phyloP scores from a whole-genome alignment of 169 alveolate genomes.

The Babesia divergens region DNA sequence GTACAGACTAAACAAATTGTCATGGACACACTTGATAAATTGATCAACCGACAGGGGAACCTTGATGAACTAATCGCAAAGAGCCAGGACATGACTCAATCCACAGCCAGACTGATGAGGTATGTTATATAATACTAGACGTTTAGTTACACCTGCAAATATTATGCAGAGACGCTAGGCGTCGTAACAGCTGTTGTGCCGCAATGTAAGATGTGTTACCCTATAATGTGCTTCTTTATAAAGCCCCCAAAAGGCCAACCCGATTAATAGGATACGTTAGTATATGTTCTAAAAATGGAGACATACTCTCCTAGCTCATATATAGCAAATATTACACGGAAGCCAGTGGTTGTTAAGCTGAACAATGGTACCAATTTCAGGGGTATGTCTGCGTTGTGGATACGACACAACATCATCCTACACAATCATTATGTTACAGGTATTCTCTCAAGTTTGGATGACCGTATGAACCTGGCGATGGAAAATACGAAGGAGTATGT shows the following conservation, averaged over 20 bases:
- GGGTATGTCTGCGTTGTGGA: slow-evolving; percentile 16
- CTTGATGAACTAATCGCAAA: slow-evolving; percentile 68
- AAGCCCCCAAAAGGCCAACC: too few relatives aligned
- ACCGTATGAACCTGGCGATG: slow-evolving; percentile 83
- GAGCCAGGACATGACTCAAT: slow-evolving; percentile 67
- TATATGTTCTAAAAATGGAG: slow-evolving; percentile 28
- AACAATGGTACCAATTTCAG: slow-evolving; percentile 70
- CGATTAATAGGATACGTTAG: background rate
- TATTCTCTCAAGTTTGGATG: slow-evolving; percentile 80
- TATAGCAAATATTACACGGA: slow-evolving; percentile 41
- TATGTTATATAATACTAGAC: background rate
- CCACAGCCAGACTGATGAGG: slow-evolving; percentile 69
- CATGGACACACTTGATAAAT: slow-evolving; percentile 62
- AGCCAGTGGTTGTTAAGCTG: slow-evolving; percentile 70
- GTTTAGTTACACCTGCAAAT: background rate
- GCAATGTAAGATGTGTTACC: slow-evolving; percentile 37
- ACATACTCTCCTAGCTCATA: slow-evolving; percentile 40
- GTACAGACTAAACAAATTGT: slow-evolving; percentile 53
- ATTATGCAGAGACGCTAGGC: slow-evolving; percentile 48
- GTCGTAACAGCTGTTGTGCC: slow-evolving; percentile 59
- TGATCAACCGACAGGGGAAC: slow-evolving; percentile 57
- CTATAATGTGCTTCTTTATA: background rate
- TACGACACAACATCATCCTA: background rate
- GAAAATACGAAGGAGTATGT: slow-evolving; percentile 79
- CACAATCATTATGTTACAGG: slow-evolving; percentile 40